A percentile compares a stretch with the other conserved stretches of the same genome.
These are phyloP conservation scores for Lagenidium giganteum DNA, from an alignment of 352 stramenopile genomes.

Conservation along the genomic window DNA sequence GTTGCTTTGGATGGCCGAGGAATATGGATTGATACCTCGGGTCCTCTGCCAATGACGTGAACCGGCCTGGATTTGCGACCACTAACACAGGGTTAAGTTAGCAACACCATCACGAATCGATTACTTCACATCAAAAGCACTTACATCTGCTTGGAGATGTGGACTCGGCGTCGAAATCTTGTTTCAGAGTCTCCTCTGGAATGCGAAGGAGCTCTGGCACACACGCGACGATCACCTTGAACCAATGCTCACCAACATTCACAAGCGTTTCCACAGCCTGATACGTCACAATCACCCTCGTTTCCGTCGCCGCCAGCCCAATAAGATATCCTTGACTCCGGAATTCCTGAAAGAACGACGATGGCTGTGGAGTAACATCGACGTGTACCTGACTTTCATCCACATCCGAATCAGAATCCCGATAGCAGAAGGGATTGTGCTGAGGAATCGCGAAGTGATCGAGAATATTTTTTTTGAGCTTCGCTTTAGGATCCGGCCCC, in stretches of 20 bases:
- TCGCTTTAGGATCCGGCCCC: slow-evolving; percentile 13
- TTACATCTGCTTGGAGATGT: slow-evolving; percentile 2
- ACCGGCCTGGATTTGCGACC: slow-evolving; percentile 42
- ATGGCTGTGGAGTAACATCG: slow-evolving; percentile 6
- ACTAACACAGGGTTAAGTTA: slow-evolving; percentile 2
- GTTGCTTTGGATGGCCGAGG: too few relatives aligned
- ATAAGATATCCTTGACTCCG: slow-evolving; percentile 45
- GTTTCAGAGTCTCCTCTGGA: not conserved
- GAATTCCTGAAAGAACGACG: slow-evolving; percentile 47
- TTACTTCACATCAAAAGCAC: not conserved
- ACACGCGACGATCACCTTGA: slow-evolving; percentile 34
- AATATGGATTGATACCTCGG: slow-evolving; percentile 67
- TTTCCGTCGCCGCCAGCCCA: slow-evolving; percentile 46
- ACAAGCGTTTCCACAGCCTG: slow-evolving; percentile 51
- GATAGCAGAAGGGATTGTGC: slow-evolving; percentile 65
- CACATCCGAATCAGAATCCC: slow-evolving; percentile 33
- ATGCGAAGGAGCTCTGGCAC: slow-evolving; percentile 34
- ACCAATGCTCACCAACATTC: slow-evolving; percentile 64
- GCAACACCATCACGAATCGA: not conserved
- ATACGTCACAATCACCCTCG: slow-evolving; percentile 55
- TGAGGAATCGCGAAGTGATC: slow-evolving; percentile 69
- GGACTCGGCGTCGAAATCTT: not conserved
- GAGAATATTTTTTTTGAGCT: slow-evolving; percentile 71
- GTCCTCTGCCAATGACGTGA: slow-evolving; percentile 61
- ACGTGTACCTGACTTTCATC: not conserved